Conservation (phyloP, 2,329 filamentous ascomycete genomes). For the Trichophyton schoenleinii region DNA sequence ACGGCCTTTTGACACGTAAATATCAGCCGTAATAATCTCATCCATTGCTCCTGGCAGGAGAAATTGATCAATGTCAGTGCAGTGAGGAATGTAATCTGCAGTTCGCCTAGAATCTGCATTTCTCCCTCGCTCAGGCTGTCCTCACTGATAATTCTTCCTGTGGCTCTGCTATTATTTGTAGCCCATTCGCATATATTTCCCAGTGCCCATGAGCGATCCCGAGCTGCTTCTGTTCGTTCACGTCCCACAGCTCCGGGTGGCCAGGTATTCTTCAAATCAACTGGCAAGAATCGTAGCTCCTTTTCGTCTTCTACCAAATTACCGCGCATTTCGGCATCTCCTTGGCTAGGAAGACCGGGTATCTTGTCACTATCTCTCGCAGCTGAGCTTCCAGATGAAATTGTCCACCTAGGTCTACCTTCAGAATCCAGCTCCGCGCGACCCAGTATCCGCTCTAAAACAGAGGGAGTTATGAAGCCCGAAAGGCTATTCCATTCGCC, state of each 20-base stretch:
- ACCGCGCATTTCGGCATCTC: conserved; percentile 14
- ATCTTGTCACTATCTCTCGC: conserved; percentile 46
- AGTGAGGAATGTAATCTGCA: conserved; percentile 53
- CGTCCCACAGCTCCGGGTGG: conserved; percentile 47
- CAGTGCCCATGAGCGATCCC: conserved; percentile 51
- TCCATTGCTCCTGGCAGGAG: conserved; percentile 55
- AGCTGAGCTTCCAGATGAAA: conserved; percentile 48
- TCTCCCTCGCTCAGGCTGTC: conserved; percentile 19
- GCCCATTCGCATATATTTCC: conserved; percentile 37
- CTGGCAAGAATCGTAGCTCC: conserved; percentile 43
- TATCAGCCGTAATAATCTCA: conserved; percentile 43
- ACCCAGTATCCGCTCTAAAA: conserved; percentile 42
- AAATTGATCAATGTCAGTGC: conserved; percentile 52
- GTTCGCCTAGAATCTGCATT: conserved; percentile 41
- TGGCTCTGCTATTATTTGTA: conserved; percentile 14
- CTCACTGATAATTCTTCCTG: not conserved
- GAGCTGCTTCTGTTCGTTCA: conserved; percentile 49
- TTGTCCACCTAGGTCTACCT: conserved; percentile 38
- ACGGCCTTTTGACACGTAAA: conserved; percentile 46
- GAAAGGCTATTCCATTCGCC: conserved; percentile 44
- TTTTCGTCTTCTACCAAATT: conserved; percentile 27
- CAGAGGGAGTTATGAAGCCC: conserved; percentile 34
- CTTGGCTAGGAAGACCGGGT: conserved; percentile 38
- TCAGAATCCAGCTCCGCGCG: conserved; percentile 20
- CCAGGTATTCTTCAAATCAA: conserved; percentile 53